These are phyloP conservation scores for Rhizopogon hawkerae DNA, from an alignment of 1,284 basidiomycete genomes.

Conservation along the genomic window DNA sequence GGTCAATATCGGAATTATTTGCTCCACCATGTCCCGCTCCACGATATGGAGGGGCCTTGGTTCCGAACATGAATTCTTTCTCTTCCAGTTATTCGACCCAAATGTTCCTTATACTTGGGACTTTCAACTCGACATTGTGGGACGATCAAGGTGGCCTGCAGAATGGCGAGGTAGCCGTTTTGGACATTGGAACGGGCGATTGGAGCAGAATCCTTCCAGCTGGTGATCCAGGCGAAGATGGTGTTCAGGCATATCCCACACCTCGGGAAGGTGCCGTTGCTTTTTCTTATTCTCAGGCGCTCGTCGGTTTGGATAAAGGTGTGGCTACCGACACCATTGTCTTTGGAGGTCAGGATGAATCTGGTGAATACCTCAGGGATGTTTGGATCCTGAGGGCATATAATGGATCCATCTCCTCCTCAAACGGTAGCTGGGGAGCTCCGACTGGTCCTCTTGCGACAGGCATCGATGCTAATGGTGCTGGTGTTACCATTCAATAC, in stretches of 20 bases:
- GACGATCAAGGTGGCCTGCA: slow-evolving; percentile 50
- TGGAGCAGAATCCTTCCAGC: slow-evolving; percentile 70
- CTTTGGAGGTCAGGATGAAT: slow-evolving; percentile 63
- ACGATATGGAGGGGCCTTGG: slow-evolving; percentile 50
- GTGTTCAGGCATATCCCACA: slow-evolving; percentile 39
- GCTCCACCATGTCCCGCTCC: slow-evolving; percentile 59
- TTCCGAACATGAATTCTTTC: slow-evolving; percentile 49
- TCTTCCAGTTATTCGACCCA: slow-evolving; percentile 54
- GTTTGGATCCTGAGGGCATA: slow-evolving; percentile 72
- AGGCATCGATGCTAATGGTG: slow-evolving; percentile 54
- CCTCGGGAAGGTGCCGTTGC: slow-evolving; percentile 66
- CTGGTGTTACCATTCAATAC: slow-evolving; percentile 57
- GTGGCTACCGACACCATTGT: slow-evolving; percentile 65
- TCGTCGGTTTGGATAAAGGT: slow-evolving; percentile 47
- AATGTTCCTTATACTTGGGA: slow-evolving; percentile 60
- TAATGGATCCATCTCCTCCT: slow-evolving; percentile 44
- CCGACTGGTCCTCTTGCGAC: slow-evolving; percentile 51
- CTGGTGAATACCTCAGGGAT: slow-evolving; percentile 61
- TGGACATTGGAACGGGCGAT: slow-evolving; percentile 52
- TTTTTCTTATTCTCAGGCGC: slow-evolving; percentile 41
- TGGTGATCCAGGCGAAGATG: slow-evolving; percentile 52
- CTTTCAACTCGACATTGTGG: slow-evolving; percentile 56
- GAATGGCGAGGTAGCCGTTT: slow-evolving; percentile 63
- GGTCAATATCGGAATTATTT: slow-evolving; percentile 28
- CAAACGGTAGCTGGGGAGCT: slow-evolving; percentile 54